phyloP scores from a whole-genome alignment of 108 stramenopile genomes.

The Cyclotella cryptica region DNA sequence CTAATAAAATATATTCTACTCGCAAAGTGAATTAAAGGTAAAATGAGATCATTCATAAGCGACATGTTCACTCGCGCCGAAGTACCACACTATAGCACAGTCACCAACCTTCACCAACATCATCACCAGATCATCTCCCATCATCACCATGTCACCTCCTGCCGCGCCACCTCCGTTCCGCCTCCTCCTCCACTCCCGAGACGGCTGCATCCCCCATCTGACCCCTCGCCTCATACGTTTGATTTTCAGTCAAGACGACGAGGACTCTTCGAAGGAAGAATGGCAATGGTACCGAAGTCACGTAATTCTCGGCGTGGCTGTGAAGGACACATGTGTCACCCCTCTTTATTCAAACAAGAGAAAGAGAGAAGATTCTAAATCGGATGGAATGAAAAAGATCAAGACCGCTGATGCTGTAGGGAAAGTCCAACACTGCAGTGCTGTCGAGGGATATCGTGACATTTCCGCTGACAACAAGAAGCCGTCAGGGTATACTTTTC shows the following conservation, averaged over 20 bases:
- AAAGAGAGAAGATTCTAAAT: slow-evolving; percentile 21
- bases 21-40: no score
- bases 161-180: slow-evolving; percentile 26
- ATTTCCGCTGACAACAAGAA: slow-evolving; percentile 21
- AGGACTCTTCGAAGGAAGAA: not conserved
- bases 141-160: slow-evolving; percentile 2
- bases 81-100: no score
- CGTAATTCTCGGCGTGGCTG: slow-evolving; percentile 76
- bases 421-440: not conserved
- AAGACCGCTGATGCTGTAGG: slow-evolving; percentile 8
- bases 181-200: slow-evolving; percentile 73
- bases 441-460: not conserved
- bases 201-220: slow-evolving; percentile 78
- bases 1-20: no score
- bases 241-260: slow-evolving; percentile 56
- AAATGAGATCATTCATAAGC: no score
- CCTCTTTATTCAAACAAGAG: slow-evolving; percentile 50
- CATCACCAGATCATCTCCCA: not conserved
- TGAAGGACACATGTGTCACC: slow-evolving; percentile 71
- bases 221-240: slow-evolving; percentile 62
- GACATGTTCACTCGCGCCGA: no score
- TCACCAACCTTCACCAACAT: not conserved
- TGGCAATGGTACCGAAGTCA: slow-evolving; percentile 41
- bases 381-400: slow-evolving; percentile 20
- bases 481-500: slow-evolving; percentile 75